Evolutionary conservation across 2,329 filamentous ascomycete genomes (phyloP), one percentile per base, ranked within the genome.

Genomic region (Trichoderma sp.): DNA sequence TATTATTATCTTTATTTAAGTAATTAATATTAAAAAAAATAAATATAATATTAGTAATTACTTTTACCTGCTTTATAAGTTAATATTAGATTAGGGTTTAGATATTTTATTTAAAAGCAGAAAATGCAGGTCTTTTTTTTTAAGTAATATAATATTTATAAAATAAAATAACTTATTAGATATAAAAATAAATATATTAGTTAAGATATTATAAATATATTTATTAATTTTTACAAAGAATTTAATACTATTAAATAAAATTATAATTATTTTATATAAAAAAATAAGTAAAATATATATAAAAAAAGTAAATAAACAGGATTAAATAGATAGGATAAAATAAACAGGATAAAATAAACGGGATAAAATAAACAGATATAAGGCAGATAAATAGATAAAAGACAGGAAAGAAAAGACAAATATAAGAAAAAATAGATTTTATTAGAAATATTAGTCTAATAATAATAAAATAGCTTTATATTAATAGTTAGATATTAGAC

Each of bases 31-130:
- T 52, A 13, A 58, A 25, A 15, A 29, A 10, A 25, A 25, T 32
- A 42, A 27, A 29, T n/a, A 57, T 37, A 67, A 48, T 32, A 48
- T 69, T 7, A 67, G 67, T 37, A 66, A 67, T 6, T 69, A 52
- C 39, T 57, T 50, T 50, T 69, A 69, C 12, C 29, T 19, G 12
- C 48, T 69, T 25, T 13, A 17, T 25, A 39, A 67, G 19, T 22
- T 69, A 4, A 50, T 69, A 13, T 17, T 8, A 2, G 37, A 69
- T 32, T n/a, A 59, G 59, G 48, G 52, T 32, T n/a, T 53, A 34
- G 35, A 32, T 42, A 34, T 19, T 8, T 19, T 7, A 1, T 37
- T 42, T 68, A 5, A 19, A 25, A 54, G 34, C 13, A 39, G 34
- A 54, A 6, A 17, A 25, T 57, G 15, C 3, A 25, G 3, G 39